Percentiles rank a stretch among this genome's conserved stretches.
These are phyloP conservation scores for Saccharomyces hybrid DNA, from an alignment of 1,139 yeast species.

Conservation along the genomic window DNA sequence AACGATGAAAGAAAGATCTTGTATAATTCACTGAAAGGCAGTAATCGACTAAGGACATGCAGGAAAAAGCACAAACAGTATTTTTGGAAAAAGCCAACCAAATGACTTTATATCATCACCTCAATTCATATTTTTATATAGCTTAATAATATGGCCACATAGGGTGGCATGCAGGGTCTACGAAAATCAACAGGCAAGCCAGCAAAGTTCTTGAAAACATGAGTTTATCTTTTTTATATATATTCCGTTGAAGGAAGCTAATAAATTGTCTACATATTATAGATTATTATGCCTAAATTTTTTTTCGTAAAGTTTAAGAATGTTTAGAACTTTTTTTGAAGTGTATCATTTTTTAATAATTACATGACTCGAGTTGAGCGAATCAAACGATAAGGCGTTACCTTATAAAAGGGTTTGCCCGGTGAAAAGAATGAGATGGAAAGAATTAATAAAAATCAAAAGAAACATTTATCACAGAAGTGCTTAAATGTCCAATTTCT, in stretches of 20 bases:
- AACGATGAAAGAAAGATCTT: slow-evolving; percentile 58
- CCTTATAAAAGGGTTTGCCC: background rate
- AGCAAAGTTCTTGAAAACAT: background rate
- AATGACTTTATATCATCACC: slow-evolving; percentile 4
- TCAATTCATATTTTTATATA: background rate
- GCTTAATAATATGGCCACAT: background rate
- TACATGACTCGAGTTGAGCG: slow-evolving; percentile 19
- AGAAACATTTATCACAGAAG: background rate
- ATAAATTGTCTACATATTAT: slow-evolving; percentile 6
- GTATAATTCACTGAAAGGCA: slow-evolving; percentile 68
- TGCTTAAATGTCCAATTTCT: slow-evolving; percentile 64
- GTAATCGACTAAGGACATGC: slow-evolving; percentile 69
- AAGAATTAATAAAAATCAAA: background rate
- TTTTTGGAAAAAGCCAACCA: slow-evolving; percentile 61
- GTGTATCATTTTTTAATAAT: background rate
- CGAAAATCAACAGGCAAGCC: background rate
- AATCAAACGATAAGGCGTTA: slow-evolving; percentile 10
- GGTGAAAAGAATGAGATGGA: background rate
- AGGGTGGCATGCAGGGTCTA: background rate
- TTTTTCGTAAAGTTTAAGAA: background rate
- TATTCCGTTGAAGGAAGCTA: slow-evolving; percentile 13
- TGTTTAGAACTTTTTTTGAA: background rate
- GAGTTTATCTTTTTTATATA: background rate
- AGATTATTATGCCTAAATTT: slow-evolving; percentile 1
- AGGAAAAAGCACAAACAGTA: slow-evolving; percentile 86